These are phyloP conservation scores for Hypoxylon sp. DNA, from an alignment of 2,329 filamentous ascomycete genomes.

Conservation along the genomic window DNA sequence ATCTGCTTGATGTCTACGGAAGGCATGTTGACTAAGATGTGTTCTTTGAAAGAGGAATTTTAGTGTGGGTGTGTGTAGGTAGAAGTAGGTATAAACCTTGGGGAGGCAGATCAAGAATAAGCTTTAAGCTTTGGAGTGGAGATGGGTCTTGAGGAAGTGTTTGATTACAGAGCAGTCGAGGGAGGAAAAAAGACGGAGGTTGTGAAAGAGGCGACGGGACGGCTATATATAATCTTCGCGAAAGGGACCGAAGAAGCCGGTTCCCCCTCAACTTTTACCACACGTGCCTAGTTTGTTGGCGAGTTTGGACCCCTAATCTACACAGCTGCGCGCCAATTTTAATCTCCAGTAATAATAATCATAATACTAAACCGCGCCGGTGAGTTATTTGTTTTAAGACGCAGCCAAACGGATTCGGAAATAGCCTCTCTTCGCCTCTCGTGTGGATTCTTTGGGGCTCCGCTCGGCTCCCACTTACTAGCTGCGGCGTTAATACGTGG, in stretches of 20 bases:
- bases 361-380: slow-evolving; percentile 34
- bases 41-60: not conserved
- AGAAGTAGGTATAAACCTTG: slow-evolving; percentile 2
- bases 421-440: slow-evolving; percentile 26
- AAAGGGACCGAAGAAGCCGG: slow-evolving; percentile 35
- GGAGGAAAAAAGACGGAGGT: slow-evolving; percentile 4
- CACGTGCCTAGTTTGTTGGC: slow-evolving; percentile 15
- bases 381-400: slow-evolving; percentile 44
- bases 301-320: slow-evolving; percentile 35
- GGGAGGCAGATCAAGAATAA: slow-evolving; percentile 15
- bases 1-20: slow-evolving; percentile 49
- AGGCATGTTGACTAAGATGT: slow-evolving; percentile 50
- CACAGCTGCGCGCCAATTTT: slow-evolving; percentile 5
- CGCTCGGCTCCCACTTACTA: slow-evolving; percentile 31
- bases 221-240: slow-evolving; percentile 40
- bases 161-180: slow-evolving; percentile 30
- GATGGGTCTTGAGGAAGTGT: slow-evolving; percentile 34
- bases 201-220: slow-evolving; percentile 24
- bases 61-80: not conserved
- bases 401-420: slow-evolving; percentile 40
- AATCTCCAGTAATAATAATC: slow-evolving; percentile 38
- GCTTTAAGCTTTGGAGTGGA: slow-evolving; percentile 25
- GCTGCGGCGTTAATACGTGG: slow-evolving; percentile 33
- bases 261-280: slow-evolving; percentile 6
- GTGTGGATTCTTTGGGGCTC: slow-evolving; percentile 33